Evolutionary conservation across 2,329 filamentous ascomycete genomes (phyloP).

Genomic region (Hymenoscyphus linearis): DNA sequence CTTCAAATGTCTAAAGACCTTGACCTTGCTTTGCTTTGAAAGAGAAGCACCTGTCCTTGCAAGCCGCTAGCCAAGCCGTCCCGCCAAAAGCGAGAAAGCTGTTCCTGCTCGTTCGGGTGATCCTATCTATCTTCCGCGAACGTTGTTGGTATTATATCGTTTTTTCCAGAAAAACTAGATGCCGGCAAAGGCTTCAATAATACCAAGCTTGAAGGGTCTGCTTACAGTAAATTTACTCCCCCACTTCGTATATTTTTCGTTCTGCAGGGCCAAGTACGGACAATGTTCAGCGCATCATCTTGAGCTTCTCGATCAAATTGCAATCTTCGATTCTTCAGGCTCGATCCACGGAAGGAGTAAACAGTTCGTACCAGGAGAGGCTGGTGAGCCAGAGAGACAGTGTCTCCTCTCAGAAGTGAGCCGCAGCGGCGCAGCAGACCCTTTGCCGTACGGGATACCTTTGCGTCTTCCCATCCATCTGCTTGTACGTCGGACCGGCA

Average conservation of each 20-base stretch:
- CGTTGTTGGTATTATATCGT: neutral
- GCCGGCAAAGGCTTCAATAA: neutral
- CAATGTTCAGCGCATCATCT: neutral
- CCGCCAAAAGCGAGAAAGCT: neutral
- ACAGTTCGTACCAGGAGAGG: too few relatives aligned
- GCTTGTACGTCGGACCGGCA: neutral
- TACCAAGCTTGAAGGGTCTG: neutral
- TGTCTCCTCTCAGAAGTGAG: too few relatives aligned
- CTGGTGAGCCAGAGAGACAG: too few relatives aligned
- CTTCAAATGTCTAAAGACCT: too few relatives aligned
- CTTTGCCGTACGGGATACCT: too few relatives aligned
- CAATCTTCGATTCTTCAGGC: neutral
- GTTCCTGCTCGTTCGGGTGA: neutral
- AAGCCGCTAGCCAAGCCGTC: neutral
- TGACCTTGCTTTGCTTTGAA: too few relatives aligned
- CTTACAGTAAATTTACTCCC: neutral
- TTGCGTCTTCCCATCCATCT: neutral
- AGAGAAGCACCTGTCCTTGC: neutral
- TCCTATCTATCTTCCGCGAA: neutral
- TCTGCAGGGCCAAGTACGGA: neutral
- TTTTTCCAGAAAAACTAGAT: neutral
- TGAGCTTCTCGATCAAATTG: neutral
- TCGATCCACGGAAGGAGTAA: too few relatives aligned
- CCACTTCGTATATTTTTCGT: neutral
- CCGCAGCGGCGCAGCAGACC: too few relatives aligned